phyloP scores from a whole-genome alignment of 2,329 filamentous ascomycete genomes.

The Pestalotiopsis sp. region DNA sequence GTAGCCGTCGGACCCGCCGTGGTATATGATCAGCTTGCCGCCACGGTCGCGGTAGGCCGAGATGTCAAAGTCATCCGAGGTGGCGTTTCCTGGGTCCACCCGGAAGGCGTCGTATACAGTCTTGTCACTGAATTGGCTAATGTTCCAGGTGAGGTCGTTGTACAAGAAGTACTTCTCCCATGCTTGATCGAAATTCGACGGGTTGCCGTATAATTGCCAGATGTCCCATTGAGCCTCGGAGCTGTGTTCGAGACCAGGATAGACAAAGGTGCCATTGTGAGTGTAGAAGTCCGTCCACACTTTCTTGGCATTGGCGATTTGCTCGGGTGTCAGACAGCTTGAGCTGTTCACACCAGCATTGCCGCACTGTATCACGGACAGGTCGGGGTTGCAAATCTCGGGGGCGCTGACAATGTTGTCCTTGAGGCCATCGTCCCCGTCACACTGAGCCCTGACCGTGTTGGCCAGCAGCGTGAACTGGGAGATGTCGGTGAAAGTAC shows the following conservation, averaged over 20 bases:
- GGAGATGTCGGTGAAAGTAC: conserved; percentile 39
- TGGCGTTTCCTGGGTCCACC: conserved; percentile 25
- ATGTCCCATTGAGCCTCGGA: conserved; percentile 38
- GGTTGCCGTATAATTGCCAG: conserved; percentile 26
- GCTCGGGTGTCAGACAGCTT: conserved; percentile 40
- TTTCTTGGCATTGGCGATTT: conserved; percentile 34
- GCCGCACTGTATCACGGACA: conserved; percentile 21
- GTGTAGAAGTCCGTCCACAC: conserved; percentile 31
- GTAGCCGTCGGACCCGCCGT: conserved; percentile 30
- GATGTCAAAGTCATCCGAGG: conserved; percentile 32
- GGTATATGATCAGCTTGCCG: conserved; percentile 35
- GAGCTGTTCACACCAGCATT: conserved; percentile 13
- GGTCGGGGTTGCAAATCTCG: conserved; percentile 32
- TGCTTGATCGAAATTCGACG: conserved; percentile 28
- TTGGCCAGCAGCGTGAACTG: conserved; percentile 46
- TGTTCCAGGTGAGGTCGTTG: conserved; percentile 24
- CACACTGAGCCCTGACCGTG: conserved; percentile 43
- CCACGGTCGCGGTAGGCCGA: conserved; percentile 24
- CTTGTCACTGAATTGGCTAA: conserved; percentile 32
- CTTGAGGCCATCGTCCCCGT: conserved; percentile 42
- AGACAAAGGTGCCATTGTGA: conserved; percentile 27
- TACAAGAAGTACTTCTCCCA: conserved; percentile 25
- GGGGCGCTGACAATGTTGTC: conserved; percentile 46
- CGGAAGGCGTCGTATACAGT: conserved; percentile 27
- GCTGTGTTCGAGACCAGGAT: conserved; percentile 43